Evolutionary conservation across 371 early-diverging fungal genomes (phyloP).

Genomic region (Syncephalis plumigaleata): DNA sequence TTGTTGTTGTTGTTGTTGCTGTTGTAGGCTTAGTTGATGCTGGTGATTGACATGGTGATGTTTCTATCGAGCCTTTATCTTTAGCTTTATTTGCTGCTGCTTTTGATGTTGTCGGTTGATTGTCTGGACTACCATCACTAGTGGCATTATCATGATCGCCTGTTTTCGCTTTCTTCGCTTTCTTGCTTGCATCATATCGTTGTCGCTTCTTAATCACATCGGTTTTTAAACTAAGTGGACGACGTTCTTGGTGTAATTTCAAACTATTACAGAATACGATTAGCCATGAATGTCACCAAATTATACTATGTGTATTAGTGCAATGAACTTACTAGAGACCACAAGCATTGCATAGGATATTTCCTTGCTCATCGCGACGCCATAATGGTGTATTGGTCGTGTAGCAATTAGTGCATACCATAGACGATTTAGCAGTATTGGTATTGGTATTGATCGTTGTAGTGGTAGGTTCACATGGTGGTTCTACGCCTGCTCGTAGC

Average conservation of each 20-base stretch:
- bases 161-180: background rate
- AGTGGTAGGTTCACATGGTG: too few species aligned
- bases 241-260: conserved; percentile 69
- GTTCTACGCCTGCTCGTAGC: conserved; percentile 1
- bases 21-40: too few species aligned
- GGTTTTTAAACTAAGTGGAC: conserved; percentile 63
- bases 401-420: conserved; percentile 66
- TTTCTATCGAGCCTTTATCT: too few species aligned
- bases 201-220: conserved; percentile 75
- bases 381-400: conserved; percentile 86
- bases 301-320: background rate
- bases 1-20: too few species aligned
- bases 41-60: too few species aligned
- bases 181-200: conserved; percentile 11
- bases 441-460: background rate
- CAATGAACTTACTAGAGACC: conserved; percentile 56
- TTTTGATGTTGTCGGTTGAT: too few species aligned
- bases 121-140: background rate
- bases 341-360: conserved; percentile 88
- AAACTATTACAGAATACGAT: conserved; percentile 8
- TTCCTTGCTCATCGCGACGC: conserved; percentile 70
- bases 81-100: too few species aligned
- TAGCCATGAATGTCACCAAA: background rate
- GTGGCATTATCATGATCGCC: background rate
- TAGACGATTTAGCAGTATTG: background rate